A percentile compares a stretch with the other conserved stretches of the same genome.
Evolutionary conservation across 164 flowering plant genomes (phyloP).

Genomic region (Macadamia integrifolia): DNA sequence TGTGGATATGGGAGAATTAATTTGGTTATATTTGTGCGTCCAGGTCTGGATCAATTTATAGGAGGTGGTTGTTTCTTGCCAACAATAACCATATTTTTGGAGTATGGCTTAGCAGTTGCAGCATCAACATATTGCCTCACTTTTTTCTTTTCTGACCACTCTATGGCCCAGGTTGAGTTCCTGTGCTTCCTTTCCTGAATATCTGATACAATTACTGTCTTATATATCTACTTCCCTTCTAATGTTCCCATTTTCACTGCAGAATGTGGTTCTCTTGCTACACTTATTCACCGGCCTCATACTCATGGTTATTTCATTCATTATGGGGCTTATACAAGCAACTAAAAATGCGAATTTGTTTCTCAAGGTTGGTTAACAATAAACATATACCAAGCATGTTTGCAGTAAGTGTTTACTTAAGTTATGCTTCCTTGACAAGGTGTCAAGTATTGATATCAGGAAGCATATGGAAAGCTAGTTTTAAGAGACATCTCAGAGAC

Average conservation of each 20-base stretch:
- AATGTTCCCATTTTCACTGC: constrained; percentile 20
- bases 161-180: constrained; percentile 72
- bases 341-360: constrained; percentile 60
- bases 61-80: constrained; percentile 60
- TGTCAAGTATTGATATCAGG: background rate
- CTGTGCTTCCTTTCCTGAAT: constrained; percentile 3
- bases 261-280: constrained; percentile 90
- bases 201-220: background rate
- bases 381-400: background rate
- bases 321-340: constrained; percentile 78
- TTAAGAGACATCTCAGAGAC: too few relatives aligned
- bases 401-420: background rate
- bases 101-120: constrained; percentile 84
- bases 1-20: background rate
- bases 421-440: background rate
- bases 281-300: constrained; percentile 85
- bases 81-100: constrained; percentile 64
- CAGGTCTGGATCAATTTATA: constrained; percentile 87
- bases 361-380: constrained; percentile 60
- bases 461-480: too few relatives aligned
- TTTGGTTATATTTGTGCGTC: constrained; percentile 10
- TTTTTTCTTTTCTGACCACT: constrained; percentile 87
- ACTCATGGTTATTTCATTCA: constrained; percentile 92
- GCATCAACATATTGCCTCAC: constrained; percentile 96
- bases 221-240: background rate